Percentiles rank a stretch among this genome's conserved stretches.
phyloP scores from a whole-genome alignment of 345 rosid species.

The Bretschneidera sinensis region DNA sequence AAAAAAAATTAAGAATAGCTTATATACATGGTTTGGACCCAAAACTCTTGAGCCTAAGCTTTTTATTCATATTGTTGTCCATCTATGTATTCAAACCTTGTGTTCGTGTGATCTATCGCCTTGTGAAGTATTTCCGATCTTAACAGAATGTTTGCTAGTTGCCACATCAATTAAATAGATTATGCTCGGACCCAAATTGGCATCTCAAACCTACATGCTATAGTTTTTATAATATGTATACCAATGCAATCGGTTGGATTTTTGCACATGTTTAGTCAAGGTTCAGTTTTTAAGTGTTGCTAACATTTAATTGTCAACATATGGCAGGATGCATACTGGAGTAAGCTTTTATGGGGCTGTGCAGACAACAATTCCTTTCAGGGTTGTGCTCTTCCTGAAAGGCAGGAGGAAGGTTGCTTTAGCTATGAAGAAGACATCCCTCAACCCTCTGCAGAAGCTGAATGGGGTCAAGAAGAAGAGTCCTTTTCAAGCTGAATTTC shows the following conservation, averaged over 20 bases:
- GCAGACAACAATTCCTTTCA: slow-evolving; percentile 62
- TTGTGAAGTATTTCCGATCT: neutral
- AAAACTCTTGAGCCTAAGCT: no score
- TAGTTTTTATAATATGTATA: no score
- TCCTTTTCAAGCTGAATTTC: slow-evolving; percentile 19
- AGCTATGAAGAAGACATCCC: slow-evolving; percentile 24
- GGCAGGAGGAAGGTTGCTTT: slow-evolving; percentile 32
- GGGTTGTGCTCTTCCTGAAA: slow-evolving; percentile 76
- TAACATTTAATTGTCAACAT: neutral
- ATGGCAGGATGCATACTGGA: slow-evolving; percentile 70
- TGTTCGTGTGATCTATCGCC: neutral
- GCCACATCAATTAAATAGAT: no score
- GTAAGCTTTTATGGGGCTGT: slow-evolving; percentile 68
- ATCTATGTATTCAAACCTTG: neutral
- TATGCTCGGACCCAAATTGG: no score
- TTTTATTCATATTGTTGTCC: no score
- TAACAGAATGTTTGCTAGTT: neutral
- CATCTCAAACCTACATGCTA: no score
- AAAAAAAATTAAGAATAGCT: no score
- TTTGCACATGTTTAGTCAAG: no score
- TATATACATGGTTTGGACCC: no score
- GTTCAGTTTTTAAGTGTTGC: slow-evolving; percentile 1
- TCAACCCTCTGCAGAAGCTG: slow-evolving; percentile 20
- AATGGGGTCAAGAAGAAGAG: slow-evolving; percentile 30
- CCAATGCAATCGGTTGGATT: no score